Conservation (phyloP, 108 stramenopile genomes). For the Fragilaria radians region DNA sequence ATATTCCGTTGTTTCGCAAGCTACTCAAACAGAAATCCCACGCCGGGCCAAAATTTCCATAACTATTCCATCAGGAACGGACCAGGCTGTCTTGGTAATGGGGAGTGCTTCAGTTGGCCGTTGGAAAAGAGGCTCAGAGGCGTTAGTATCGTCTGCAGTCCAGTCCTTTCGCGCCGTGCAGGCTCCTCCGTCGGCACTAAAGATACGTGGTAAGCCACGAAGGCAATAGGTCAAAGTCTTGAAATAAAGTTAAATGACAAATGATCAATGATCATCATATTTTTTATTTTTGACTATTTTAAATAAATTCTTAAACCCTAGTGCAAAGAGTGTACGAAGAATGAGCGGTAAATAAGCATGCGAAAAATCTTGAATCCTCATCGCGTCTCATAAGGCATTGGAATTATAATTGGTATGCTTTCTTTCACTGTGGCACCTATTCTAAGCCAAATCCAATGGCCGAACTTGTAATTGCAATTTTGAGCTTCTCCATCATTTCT, state of each 20-base stretch:
- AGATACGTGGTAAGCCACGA: constrained; percentile 23
- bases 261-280: too few relatives aligned
- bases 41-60: constrained; percentile 38
- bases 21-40: constrained; percentile 61
- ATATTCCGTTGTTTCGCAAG: constrained; percentile 46
- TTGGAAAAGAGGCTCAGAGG: constrained; percentile 51
- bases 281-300: too few relatives aligned
- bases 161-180: constrained; percentile 28
- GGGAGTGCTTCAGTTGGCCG: constrained; percentile 40
- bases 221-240: too few relatives aligned
- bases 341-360: too few relatives aligned
- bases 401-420: too few relatives aligned
- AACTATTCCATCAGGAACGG: constrained; percentile 44
- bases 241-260: too few relatives aligned
- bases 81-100: constrained; percentile 48
- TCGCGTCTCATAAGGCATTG: too few relatives aligned
- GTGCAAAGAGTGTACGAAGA: too few relatives aligned
- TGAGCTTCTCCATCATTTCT: constrained; percentile 68
- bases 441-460: constrained; percentile 84
- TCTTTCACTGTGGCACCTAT: too few relatives aligned
- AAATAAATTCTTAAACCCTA: too few relatives aligned
- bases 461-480: constrained; percentile 69
- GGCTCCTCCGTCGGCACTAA: constrained; percentile 23
- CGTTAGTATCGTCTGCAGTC: constrained; percentile 23
- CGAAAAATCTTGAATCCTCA: too few relatives aligned